These are phyloP conservation scores for Sodiomyces alkalinus DNA, from an alignment of 2,329 filamentous ascomycete species.

Conservation along the genomic window DNA sequence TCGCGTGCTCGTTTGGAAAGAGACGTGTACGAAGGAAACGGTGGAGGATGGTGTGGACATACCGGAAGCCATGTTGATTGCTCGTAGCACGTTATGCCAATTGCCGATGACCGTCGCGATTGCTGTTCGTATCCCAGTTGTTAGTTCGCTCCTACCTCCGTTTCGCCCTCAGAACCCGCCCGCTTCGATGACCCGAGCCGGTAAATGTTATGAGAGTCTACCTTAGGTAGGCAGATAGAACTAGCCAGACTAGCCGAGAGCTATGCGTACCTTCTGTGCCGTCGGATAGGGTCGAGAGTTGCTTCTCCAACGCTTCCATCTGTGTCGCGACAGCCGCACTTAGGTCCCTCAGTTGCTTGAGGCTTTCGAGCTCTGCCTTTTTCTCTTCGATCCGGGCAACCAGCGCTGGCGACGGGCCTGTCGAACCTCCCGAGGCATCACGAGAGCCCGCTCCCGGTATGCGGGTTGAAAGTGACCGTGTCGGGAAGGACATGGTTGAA, in stretches of 20 bases:
- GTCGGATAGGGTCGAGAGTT: slow-evolving; percentile 61
- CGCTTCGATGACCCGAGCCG: too few species aligned
- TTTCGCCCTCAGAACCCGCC: too few species aligned
- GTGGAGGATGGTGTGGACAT: slow-evolving; percentile 23
- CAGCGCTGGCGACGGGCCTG: slow-evolving; percentile 52
- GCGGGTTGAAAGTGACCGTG: slow-evolving; percentile 46
- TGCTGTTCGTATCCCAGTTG: slow-evolving; percentile 39
- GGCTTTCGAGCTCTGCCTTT: slow-evolving; percentile 65
- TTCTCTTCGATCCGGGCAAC: slow-evolving; percentile 72
- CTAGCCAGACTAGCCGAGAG: background rate
- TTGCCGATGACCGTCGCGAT: slow-evolving; percentile 75
- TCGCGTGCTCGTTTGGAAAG: too few species aligned
- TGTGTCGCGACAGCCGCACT: slow-evolving; percentile 65
- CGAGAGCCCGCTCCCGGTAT: slow-evolving; percentile 45
- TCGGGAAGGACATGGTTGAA: slow-evolving; percentile 38
- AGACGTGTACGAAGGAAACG: background rate
- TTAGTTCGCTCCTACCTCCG: too few species aligned
- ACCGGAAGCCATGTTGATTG: slow-evolving; percentile 80
- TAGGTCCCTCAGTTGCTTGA: slow-evolving; percentile 63
- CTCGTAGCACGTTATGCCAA: slow-evolving; percentile 75
- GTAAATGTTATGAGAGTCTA: too few species aligned
- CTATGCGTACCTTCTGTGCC: slow-evolving; percentile 55
- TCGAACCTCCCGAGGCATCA: slow-evolving; percentile 23
- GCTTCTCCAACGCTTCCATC: slow-evolving; percentile 70
- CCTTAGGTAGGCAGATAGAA: too few species aligned